Evolutionary conservation across 495 filamentous ascomycete species (phyloP), one percentile per base, ranked within the genome.

Genomic region (Penicillium cinerascens): DNA sequence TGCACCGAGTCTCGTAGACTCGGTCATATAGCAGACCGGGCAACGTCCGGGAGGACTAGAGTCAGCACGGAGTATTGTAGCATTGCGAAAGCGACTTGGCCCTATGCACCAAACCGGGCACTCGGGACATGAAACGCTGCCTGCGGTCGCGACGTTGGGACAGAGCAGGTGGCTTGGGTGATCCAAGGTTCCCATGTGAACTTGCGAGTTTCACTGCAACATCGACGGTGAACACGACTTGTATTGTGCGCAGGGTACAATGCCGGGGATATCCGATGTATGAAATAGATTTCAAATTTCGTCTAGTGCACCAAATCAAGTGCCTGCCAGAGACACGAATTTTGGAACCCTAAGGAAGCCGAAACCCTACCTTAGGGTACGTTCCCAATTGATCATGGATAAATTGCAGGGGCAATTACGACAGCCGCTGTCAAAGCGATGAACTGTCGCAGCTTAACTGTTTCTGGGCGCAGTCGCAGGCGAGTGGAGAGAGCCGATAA

Each of bases 381-480:
- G 29, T 33, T 33, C 13, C 29, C 29, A 33, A 33, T 33, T 33
- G 29, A 33, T 29, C 26, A 29, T 13, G 9, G 29, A 10, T 11
- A 13, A 33, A 33, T 33, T n/a, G 39, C 20, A 29, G 21, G 22
- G 42, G 51, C 56, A 55, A 52, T 47, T 48, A 48, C 42, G 40
- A 60, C 45, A 54, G 42, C 54, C 58, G 54, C 51, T 51, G 51
- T 54, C 50, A 49, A 37, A 45, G 45, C 20, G n/a, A n/a, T 26
- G 35, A 55, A 21, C 26, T n/a, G 36, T 46, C 22, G 9, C 42
- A 40, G 36, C 37, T 51, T 54, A 42, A 58, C 55, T 50, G 13
- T 22, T 48, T 58, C 39, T 21, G 49, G 55, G 10, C 37, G 4
- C 39, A 29, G 21, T 50, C 51, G 51, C 50, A 55, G 27, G 26